phyloP scores from a whole-genome alignment of 2,329 filamentous ascomycete genomes.

The Talaromyces sp. region DNA sequence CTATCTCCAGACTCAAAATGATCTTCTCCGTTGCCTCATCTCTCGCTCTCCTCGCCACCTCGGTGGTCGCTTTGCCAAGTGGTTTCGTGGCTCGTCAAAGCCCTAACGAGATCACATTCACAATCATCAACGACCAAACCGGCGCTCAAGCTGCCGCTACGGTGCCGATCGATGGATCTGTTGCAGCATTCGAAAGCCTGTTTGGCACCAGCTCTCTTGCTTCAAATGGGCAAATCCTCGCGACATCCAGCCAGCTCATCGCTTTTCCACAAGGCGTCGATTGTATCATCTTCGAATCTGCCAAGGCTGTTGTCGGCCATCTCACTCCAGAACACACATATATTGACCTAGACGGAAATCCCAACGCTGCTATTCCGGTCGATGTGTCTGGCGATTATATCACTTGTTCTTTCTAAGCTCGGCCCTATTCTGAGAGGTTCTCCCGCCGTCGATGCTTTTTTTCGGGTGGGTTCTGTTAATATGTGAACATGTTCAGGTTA shows the following conservation, averaged over 20 bases:
- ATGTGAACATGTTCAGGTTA: too few species aligned
- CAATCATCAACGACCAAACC: slow-evolving; percentile 12
- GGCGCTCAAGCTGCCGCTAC: slow-evolving; percentile 9
- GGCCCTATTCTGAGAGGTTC: background rate
- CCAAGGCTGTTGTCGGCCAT: background rate
- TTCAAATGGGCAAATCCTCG: slow-evolving; percentile 1
- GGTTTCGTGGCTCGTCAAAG: slow-evolving; percentile 1
- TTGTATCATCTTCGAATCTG: background rate
- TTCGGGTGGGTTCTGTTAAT: too few species aligned
- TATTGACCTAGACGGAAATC: slow-evolving; percentile 11
- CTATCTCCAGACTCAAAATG: slow-evolving; percentile 5
- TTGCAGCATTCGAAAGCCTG: background rate
- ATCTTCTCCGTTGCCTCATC: slow-evolving; percentile 8
- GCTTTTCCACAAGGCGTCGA: slow-evolving; percentile 10
- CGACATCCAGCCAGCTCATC: slow-evolving; percentile 6
- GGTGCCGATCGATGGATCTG: background rate
- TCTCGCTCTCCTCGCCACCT: slow-evolving; percentile 13
- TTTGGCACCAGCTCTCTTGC: slow-evolving; percentile 11
- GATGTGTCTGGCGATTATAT: slow-evolving; percentile 10
- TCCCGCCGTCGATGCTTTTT: too few species aligned
- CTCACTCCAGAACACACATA: slow-evolving; percentile 2
- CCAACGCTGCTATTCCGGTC: slow-evolving; percentile 5
- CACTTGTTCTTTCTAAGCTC: slow-evolving; percentile 2
- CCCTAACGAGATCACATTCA: slow-evolving; percentile 5
- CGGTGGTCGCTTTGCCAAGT: slow-evolving; percentile 5